Base-by-base conservation (phyloP, 345 rosid species). In the Citrus mangshanensis region DNA sequence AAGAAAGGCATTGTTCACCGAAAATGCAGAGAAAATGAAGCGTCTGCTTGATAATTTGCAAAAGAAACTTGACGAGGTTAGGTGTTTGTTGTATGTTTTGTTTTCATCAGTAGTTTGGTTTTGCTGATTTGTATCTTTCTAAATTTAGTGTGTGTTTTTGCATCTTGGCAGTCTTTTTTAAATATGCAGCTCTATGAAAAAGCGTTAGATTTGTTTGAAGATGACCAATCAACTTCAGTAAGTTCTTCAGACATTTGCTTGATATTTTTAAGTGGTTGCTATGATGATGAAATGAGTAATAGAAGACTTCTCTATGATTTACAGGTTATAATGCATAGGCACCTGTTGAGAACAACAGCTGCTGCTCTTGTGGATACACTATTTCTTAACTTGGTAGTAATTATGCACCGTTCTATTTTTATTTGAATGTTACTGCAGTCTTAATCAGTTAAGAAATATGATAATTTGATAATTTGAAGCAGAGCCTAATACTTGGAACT, bases 141-240 rank as follows among this genome's bases (percentile, higher is more conserved):
- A n/a, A 25, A 67, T 62, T 82, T 77, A 55, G 32, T 79, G 55
- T 55, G 18, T 42, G 46, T 70, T 81, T 25, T 49, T 55, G 68
- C 46, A 75, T 77, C 54, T 73, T 77, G 83, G 88, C 89, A 96
- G 99, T 88, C 94, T 83, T 93, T 89, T 91, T 84, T 90, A 79
- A 92, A 93, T 79, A 82, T 93, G 91, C 99, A 96, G 86, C 90
- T 96, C 73, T 93, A 93, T 77, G 99, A 91, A 80, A 96, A 91
- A 72, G 97, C 99, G 7, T 79, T 96, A 46, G 97, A 91, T 79
- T 85, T 96, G 81, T 96, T 96, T 74, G 97, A 93, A 74, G 99
- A 91, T 84, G 98, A 94, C 80, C 94, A 84, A 65, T 86, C 97
- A 69, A 90, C 89, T 82, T 90, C 97, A 73, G 99, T 96, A 88